Percentiles rank a stretch among this genome's conserved stretches.
These are phyloP conservation scores for Pythium chondricola DNA, from an alignment of 352 stramenopile genomes.

Conservation along the genomic window DNA sequence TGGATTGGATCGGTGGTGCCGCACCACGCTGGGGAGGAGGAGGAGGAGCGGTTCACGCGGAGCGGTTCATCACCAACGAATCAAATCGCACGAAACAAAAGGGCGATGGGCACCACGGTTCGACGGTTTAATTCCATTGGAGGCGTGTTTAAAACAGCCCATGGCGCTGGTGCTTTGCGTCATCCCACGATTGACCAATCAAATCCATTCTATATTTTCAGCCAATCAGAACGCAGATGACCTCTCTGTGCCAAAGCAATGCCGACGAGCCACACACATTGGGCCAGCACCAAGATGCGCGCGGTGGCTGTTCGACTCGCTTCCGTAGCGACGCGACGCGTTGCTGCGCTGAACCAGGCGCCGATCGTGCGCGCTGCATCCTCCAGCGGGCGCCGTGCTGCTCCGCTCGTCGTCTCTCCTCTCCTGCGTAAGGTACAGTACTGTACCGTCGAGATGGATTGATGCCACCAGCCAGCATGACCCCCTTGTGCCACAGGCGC, in stretches of 20 bases:
- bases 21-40: too few species aligned
- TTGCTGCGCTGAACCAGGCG: conserved; percentile 12
- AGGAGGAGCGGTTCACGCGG: conserved; percentile 9
- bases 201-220: background rate
- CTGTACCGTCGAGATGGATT: too few species aligned
- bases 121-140: conserved; percentile 13
- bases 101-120: conserved; percentile 1
- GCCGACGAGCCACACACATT: too few species aligned
- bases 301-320: too few species aligned
- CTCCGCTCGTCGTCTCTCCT: conserved; percentile 21
- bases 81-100: too few species aligned
- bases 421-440: conserved; percentile 26
- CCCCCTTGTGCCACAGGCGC: conserved; percentile 8
- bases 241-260: too few species aligned
- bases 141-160: conserved; percentile 3
- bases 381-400: conserved; percentile 2
- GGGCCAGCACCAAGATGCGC: too few species aligned
- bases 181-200: too few species aligned
- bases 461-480: too few species aligned
- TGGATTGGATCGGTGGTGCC: conserved; percentile 14
- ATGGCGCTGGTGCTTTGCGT: too few species aligned
- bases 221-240: background rate
- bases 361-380: conserved; percentile 10
- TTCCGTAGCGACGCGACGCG: conserved; percentile 25
- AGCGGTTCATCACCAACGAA: conserved; percentile 8